A percentile compares a stretch with the other conserved stretches of the same genome.
Conservation (phyloP, 2,329 filamentous ascomycete genomes). For the Colletotrichum filicis region DNA sequence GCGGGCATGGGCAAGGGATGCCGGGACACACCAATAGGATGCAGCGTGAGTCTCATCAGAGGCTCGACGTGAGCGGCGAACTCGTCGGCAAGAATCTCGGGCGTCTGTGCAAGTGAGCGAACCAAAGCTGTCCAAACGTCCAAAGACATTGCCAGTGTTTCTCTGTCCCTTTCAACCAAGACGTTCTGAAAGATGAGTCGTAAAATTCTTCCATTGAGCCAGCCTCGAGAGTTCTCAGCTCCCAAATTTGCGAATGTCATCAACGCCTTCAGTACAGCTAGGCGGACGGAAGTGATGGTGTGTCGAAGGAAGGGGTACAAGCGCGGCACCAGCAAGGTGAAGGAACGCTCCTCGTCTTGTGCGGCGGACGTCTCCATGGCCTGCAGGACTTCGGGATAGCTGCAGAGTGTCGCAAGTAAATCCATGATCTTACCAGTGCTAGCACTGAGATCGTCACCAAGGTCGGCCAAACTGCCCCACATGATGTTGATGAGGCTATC, state of each 20-base stretch:
- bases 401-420: constrained; percentile 92
- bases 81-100: constrained; percentile 75
- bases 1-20: constrained; percentile 94
- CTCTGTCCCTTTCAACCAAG: constrained; percentile 88
- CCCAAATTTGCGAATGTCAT: constrained; percentile 93
- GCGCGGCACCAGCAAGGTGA: constrained; percentile 90
- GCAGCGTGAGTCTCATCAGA: constrained; percentile 86
- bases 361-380: constrained; percentile 93
- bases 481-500: constrained; percentile 91
- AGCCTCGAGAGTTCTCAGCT: constrained; percentile 82
- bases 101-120: constrained; percentile 71
- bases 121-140: constrained; percentile 89
- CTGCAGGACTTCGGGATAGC: constrained; percentile 90
- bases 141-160: constrained; percentile 83
- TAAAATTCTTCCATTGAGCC: constrained; percentile 91
- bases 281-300: constrained; percentile 94
- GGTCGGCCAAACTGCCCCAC: constrained; percentile 95
- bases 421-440: constrained; percentile 99
- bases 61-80: constrained; percentile 81
- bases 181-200: constrained; percentile 95
- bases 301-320: constrained; percentile 96
- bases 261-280: constrained; percentile 91
- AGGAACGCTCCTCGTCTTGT: constrained; percentile 86
- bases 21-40: constrained; percentile 91
- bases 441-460: constrained; percentile 96